These are phyloP conservation scores for Sphagnum tenellum DNA, from an alignment of 225 moss, liverwort and hornwort species.

Conservation along the genomic window DNA sequence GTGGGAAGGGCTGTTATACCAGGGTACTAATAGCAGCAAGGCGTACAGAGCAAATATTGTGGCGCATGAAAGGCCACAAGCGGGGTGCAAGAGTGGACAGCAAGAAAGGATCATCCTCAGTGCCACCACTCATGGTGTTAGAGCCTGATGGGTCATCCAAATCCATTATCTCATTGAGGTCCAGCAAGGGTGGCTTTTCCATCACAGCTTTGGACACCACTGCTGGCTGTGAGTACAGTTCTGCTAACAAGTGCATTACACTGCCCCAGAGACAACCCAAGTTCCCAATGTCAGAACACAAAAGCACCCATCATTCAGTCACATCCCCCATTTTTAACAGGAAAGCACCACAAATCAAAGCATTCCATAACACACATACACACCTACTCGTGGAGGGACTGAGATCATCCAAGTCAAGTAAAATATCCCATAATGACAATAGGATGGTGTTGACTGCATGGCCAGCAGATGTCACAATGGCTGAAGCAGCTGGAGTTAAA, in stretches of 20 bases:
- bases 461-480: conserved; percentile 66
- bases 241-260: conserved; percentile 88
- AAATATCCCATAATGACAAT: conserved; percentile 79
- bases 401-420: conserved; percentile 83
- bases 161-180: conserved; percentile 67
- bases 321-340: too few species aligned
- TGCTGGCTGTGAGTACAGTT: conserved; percentile 84
- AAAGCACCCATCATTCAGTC: too few species aligned
- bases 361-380: conserved; percentile 9
- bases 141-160: conserved; percentile 39
- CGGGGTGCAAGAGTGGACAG: conserved; percentile 79
- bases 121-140: conserved; percentile 25
- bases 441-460: conserved; percentile 68
- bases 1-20: conserved; percentile 16
- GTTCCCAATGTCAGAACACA: too few species aligned
- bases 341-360: too few species aligned
- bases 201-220: conserved; percentile 50
- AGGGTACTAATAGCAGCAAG: conserved; percentile 80
- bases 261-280: conserved; percentile 20
- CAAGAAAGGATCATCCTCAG: conserved; percentile 62
- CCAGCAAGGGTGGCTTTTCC: conserved; percentile 64
- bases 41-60: conserved; percentile 83
- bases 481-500: conserved; percentile 80
- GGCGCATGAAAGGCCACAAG: conserved; percentile 94
- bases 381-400: conserved; percentile 97